phyloP scores from a whole-genome alignment of 1,284 basidiomycete genomes.

The Cryptococcus sp. region DNA sequence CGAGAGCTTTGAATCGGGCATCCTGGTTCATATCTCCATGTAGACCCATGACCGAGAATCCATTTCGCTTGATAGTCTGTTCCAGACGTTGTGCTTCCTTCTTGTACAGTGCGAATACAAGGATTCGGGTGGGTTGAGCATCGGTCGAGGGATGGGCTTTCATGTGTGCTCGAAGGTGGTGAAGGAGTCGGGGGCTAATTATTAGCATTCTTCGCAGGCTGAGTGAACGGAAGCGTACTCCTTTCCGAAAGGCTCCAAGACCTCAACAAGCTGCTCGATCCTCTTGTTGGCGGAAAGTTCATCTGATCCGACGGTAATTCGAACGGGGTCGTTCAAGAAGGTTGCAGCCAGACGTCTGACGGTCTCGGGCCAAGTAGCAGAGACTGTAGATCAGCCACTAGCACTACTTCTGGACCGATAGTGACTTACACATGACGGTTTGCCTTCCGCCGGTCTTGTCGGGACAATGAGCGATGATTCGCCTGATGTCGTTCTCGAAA shows the following conservation, averaged over 20 bases:
- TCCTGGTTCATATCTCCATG: conserved; percentile 91
- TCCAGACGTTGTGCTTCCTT: conserved; percentile 91
- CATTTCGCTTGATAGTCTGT: conserved; percentile 68
- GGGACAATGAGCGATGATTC: conserved; percentile 78
- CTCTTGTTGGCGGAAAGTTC: conserved; percentile 91
- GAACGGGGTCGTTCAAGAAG: conserved; percentile 79
- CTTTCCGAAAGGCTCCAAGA: conserved; percentile 81
- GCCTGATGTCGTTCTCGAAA: conserved; percentile 96
- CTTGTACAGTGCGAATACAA: conserved; percentile 97
- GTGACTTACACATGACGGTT: conserved; percentile 81
- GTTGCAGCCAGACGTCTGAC: conserved; percentile 90
- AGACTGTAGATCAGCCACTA: conserved; percentile 56
- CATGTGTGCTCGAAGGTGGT: conserved; percentile 64
- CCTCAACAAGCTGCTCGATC: conserved; percentile 73
- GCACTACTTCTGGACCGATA: neutral
- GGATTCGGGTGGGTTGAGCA: conserved; percentile 61
- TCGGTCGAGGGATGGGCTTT: conserved; percentile 46
- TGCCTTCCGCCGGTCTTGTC: conserved; percentile 61
- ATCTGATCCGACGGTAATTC: conserved; percentile 92
- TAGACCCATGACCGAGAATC: conserved; percentile 80
- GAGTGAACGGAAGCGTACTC: conserved; percentile 57
- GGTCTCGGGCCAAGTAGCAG: conserved; percentile 95
- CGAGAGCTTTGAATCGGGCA: conserved; percentile 78
- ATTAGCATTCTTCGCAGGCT: neutral
- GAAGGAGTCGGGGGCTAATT: conserved; percentile 61